Evolutionary conservation across 164 flowering plant species (phyloP), one percentile per base, ranked within the genome.

Genomic region (Platanus orientalis): DNA sequence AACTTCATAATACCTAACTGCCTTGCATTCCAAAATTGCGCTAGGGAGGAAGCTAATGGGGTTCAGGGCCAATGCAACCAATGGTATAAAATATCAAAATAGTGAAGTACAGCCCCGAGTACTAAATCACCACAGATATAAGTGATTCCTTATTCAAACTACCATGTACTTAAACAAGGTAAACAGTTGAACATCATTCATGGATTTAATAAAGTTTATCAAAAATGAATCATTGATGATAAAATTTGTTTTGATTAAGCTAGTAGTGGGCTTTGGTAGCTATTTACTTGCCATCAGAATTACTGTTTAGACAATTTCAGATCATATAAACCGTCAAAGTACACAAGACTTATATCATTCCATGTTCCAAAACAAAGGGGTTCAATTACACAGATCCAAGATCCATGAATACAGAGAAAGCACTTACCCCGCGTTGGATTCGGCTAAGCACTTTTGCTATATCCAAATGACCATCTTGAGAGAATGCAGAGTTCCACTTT

Each of bases 391-490:
- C 27, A 26, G 51, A 26, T 28, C 19, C 3, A 28, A 44, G 24
- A 11, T 36, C 11, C 1, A 39, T 21, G 5, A 25, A 47, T 54
- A 23, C 3, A 6, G 44, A 62, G 42, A 27, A 28, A 44, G 12
- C 10, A n/a, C 68, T 62, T 81, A 93, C 96, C 87, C 98, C 98
- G 49, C 88, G 79, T 56, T 90, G 97, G 66, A 90, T 90, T 50
- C 97, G 81, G 29, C 84, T 75, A 40, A 93, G 88, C 47, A 85
- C 92, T 78, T 83, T 86, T 12, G 82, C 89, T 24, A 93, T 85
- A 75, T 93, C 97, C 76, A 93, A 70, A 51, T 74, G 85, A 58
- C 98, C 98, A 62, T 93, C 92, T 52, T 69, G 66, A 45, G 86
- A 71, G 64, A 93, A 90, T 54, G 93, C 83, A 32, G 92, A 84